Percentiles rank a stretch among this genome's conserved stretches.
Evolutionary conservation across 2,329 filamentous ascomycete genomes (phyloP).

Genomic region (Penicillium psychrosexuale): DNA sequence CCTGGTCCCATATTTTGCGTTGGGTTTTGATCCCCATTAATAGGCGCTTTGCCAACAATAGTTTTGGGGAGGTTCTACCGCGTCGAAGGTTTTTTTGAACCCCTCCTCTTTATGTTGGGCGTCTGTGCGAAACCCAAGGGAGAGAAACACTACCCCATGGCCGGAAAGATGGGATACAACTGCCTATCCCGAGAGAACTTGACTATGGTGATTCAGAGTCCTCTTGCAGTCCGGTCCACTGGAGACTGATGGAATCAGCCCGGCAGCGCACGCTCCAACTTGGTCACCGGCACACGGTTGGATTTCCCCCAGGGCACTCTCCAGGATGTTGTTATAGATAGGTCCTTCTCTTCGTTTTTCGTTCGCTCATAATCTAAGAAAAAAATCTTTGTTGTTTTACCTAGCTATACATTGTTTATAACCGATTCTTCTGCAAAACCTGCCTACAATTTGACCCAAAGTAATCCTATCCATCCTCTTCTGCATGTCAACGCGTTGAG

Average conservation of each 20-base stretch:
- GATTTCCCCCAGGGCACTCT: not conserved
- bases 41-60: not conserved
- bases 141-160: not conserved
- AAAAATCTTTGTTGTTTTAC: not conserved
- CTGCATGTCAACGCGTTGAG: not conserved
- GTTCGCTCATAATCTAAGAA: not conserved
- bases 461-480: not conserved
- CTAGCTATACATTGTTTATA: not conserved
- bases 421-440: not conserved
- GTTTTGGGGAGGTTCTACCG: not conserved
- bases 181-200: not conserved
- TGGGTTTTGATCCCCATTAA: not conserved
- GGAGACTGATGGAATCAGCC: constrained; percentile 16
- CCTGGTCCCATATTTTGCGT: not conserved
- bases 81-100: not conserved
- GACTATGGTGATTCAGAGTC: not conserved
- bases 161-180: constrained; percentile 1
- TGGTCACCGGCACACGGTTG: constrained; percentile 12
- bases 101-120: not conserved
- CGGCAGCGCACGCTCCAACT: constrained; percentile 17
- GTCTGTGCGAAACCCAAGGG: constrained; percentile 2
- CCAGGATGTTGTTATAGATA: constrained; percentile 5
- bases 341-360: not conserved
- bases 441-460: not conserved
- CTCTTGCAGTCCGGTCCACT: constrained; percentile 11